Conservation (phyloP, 2,329 filamentous ascomycete species). For the Colletotrichum cordylinicola region DNA sequence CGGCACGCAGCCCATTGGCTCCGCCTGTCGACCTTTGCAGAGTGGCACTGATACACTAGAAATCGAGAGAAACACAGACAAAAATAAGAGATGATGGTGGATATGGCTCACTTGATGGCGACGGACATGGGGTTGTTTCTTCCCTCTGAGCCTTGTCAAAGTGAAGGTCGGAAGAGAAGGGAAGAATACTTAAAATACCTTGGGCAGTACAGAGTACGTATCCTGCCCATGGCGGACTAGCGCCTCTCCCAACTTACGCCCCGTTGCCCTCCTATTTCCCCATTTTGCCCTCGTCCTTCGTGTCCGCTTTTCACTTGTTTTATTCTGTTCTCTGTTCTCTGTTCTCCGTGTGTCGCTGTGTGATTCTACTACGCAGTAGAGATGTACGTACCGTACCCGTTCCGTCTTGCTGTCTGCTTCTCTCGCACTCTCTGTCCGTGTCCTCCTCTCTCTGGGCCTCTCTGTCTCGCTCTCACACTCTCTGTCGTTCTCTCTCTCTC, state of each 20-base stretch:
- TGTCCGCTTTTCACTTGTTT: conserved; percentile 5
- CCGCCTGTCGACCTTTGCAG: neutral
- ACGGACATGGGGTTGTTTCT: neutral
- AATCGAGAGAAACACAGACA: neutral
- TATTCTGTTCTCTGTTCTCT: neutral
- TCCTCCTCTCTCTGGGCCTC: neutral
- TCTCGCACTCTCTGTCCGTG: neutral
- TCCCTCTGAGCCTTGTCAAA: neutral
- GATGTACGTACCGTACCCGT: neutral
- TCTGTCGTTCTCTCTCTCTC: neutral
- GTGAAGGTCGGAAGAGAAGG: neutral
- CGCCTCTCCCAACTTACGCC: neutral
- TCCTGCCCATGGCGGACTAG: neutral
- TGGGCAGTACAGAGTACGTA: neutral
- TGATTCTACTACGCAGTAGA: no score
- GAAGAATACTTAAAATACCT: neutral
- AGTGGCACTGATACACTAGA: neutral
- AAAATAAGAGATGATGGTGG: neutral
- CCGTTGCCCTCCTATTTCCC: conserved; percentile 13
- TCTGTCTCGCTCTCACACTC: neutral
- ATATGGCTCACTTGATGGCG: neutral
- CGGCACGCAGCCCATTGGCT: neutral
- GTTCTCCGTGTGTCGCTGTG: neutral
- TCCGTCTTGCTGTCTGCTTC: neutral
- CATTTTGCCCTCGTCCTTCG: neutral